Conservation (phyloP, 306 rosid species). For the Purshia tridentata region DNA sequence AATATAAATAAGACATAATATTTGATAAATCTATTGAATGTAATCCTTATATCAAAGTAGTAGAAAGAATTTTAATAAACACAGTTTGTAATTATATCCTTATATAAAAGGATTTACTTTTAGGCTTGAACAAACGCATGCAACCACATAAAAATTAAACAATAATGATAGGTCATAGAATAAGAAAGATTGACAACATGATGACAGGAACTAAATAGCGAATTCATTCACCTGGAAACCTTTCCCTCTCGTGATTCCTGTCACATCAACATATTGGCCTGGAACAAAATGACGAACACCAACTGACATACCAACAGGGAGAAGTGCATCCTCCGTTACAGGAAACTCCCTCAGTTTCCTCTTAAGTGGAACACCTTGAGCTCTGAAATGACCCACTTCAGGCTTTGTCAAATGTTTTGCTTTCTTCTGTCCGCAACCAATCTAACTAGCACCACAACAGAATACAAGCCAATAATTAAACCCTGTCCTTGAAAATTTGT, state of each 20-base stretch:
- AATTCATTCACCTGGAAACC: slow-evolving; percentile 80
- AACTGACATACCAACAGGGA: slow-evolving; percentile 77
- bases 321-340: slow-evolving; percentile 91
- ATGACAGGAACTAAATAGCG: slow-evolving; percentile 2
- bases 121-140: not conserved
- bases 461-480: slow-evolving; percentile 42
- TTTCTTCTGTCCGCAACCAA: slow-evolving; percentile 99
- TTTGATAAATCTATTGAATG: not conserved
- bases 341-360: slow-evolving; percentile 91
- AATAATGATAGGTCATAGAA: not conserved
- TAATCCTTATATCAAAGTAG: not conserved
- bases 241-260: slow-evolving; percentile 86
- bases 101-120: too few relatives aligned
- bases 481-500: not conserved
- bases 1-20: not conserved
- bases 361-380: slow-evolving; percentile 91
- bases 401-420: slow-evolving; percentile 87
- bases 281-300: slow-evolving; percentile 98
- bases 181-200: not conserved
- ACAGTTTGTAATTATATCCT: not conserved
- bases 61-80: not conserved
- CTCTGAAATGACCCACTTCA: slow-evolving; percentile 97
- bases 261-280: slow-evolving; percentile 84
- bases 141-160: not conserved
- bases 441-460: slow-evolving; percentile 74